These are phyloP conservation scores for Cercospora zeina DNA, from an alignment of 2,329 filamentous ascomycete genomes.

Conservation along the genomic window DNA sequence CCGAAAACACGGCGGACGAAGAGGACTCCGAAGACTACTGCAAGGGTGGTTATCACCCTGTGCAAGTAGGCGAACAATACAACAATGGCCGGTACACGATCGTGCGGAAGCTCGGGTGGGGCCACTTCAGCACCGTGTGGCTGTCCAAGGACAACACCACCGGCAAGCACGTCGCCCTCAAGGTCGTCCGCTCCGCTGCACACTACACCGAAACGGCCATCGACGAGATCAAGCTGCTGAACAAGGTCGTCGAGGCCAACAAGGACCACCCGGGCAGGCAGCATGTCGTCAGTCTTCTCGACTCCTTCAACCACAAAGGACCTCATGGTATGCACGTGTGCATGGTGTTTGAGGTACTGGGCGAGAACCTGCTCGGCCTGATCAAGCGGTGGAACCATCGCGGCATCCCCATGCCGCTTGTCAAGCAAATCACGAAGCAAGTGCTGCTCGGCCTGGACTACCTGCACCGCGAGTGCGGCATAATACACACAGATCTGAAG, in stretches of 20 bases:
- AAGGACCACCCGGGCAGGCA: constrained; percentile 89
- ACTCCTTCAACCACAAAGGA: constrained; percentile 96
- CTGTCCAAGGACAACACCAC: constrained; percentile 78
- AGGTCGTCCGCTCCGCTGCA: constrained; percentile 94
- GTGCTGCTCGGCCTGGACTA: constrained; percentile 94
- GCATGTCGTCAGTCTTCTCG: constrained; percentile 92
- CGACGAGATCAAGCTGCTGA: constrained; percentile 97
- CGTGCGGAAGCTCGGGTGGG: constrained; percentile 95
- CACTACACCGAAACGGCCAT: constrained; percentile 99
- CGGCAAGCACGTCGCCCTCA: constrained; percentile 92
- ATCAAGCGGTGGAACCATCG: constrained; percentile 99
- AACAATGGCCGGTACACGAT: constrained; percentile 97
- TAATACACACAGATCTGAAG: constrained; percentile 97
- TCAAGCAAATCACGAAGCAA: constrained; percentile 99
- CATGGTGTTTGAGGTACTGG: constrained; percentile 98
- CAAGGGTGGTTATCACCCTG: constrained; percentile 97
- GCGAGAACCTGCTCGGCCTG: constrained; percentile 88
- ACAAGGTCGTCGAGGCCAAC: constrained; percentile 94
- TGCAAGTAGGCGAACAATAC: constrained; percentile 91
- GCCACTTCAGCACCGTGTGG: constrained; percentile 98
- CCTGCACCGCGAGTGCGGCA: constrained; percentile 94
- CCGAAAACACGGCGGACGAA: constrained; percentile 92
- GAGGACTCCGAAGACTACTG: constrained; percentile 99
- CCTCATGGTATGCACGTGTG: constrained; percentile 96
- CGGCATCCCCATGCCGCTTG: constrained; percentile 91